phyloP scores from a whole-genome alignment of 2,329 filamentous ascomycete species.

The Pseudocercospora musae region DNA sequence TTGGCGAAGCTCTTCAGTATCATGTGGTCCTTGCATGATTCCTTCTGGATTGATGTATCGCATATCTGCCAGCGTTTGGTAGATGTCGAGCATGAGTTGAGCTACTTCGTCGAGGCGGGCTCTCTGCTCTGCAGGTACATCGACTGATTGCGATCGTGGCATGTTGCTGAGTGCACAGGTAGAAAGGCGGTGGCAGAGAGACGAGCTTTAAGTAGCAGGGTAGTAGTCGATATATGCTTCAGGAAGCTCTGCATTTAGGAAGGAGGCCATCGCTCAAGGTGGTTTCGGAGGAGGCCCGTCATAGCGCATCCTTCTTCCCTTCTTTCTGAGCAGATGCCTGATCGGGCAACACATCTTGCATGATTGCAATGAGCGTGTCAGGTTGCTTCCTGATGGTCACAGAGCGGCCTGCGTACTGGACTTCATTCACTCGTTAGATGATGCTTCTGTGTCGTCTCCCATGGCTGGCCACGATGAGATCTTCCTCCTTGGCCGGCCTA shows the following conservation, averaged over 20 bases:
- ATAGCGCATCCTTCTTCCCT: not conserved
- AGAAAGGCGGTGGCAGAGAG: not conserved
- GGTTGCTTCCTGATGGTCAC: not conserved
- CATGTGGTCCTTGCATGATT: constrained; percentile 15
- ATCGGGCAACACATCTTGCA: not conserved
- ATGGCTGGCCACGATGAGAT: constrained; percentile 56
- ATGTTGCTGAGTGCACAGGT: not conserved
- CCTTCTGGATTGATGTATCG: constrained; percentile 9
- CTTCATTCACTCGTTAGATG: too few relatives aligned
- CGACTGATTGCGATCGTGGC: not conserved
- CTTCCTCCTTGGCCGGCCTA: constrained; percentile 64
- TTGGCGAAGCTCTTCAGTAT: not conserved
- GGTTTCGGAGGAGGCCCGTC: not conserved
- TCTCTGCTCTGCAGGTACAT: not conserved
- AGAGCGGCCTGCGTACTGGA: not conserved
- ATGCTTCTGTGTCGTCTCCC: too few relatives aligned
- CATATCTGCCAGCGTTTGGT: constrained; percentile 15
- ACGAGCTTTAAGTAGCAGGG: not conserved
- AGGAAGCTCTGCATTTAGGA: not conserved
- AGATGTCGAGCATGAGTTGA: constrained; percentile 15
- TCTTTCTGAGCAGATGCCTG: not conserved
- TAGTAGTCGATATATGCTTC: not conserved
- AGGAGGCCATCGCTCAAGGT: not conserved
- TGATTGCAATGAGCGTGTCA: not conserved
- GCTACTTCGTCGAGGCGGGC: constrained; percentile 15